Percentiles rank a stretch among this genome's conserved stretches.
Evolutionary conservation across 306 rosid species (phyloP).

Genomic region (Citrullus amarus): DNA sequence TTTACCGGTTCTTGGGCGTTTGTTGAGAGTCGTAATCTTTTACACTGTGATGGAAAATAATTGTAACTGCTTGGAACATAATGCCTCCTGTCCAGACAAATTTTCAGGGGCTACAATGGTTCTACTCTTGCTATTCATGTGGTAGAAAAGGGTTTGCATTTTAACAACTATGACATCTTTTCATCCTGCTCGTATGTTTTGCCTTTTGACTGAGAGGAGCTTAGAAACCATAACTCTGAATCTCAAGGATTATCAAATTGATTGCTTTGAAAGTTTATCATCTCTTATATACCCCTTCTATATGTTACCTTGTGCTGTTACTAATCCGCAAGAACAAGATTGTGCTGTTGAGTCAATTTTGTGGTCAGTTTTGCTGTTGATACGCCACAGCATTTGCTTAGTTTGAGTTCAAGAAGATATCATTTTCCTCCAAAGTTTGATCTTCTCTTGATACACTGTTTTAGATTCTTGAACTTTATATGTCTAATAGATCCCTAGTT

Average conservation of each 20-base stretch:
- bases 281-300: not conserved
- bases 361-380: not conserved
- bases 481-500: not conserved
- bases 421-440: not conserved
- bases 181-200: not conserved
- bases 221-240: not conserved
- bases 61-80: not conserved
- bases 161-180: not conserved
- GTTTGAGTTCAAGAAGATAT: not conserved
- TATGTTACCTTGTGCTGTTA: not conserved
- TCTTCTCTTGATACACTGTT: not conserved
- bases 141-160: not conserved
- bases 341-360: too few relatives aligned
- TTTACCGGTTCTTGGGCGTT: not conserved
- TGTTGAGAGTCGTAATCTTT: not conserved
- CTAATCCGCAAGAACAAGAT: too few relatives aligned
- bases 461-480: not conserved
- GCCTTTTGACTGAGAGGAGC: not conserved
- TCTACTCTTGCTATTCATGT: not conserved
- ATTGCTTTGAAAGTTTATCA: not conserved
- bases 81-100: not conserved
- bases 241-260: not conserved
- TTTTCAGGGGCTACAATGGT: slow-evolving; percentile 3
- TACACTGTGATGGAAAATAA: not conserved
- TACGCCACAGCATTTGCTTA: not conserved